Evolutionary conservation across 305 asterid genomes (phyloP), one percentile per base, ranked within the genome.

Genomic region (Lippia alba): DNA sequence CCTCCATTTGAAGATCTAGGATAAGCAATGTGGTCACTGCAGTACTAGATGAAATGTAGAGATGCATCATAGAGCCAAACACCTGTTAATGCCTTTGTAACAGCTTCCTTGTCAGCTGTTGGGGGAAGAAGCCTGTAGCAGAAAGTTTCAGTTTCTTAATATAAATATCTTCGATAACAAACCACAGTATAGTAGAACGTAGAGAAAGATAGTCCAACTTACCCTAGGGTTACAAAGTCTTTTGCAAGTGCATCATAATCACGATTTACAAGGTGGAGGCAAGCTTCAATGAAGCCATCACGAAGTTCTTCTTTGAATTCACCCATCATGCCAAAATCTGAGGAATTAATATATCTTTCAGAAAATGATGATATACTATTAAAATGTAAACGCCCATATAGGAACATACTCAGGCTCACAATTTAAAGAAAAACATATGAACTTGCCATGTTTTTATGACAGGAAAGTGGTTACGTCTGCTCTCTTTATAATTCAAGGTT

Each of bases 311-410:
- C 85, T 63, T 82, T 86, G 82, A 94, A 94, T 78, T 91, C 99
- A 73, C 99, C 99, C 96, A 91, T 90, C 99, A 94, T 94, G 71
- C 99, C 99, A 39, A 94, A 94, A 76, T 94, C 99, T 94, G 87
- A 69, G 74, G 73, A 60, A 66, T 33, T 45, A 78, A 61, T 12
- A 66, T 50, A 34, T 49, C 56, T 68, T 72, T 74, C 67, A 64
- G 77, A 70, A 80, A 62, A 10, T 19, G 60, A 71, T 57, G 46
- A 68, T 64, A 66, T 44, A 34, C 56, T 33, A 24, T 11, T 41
- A 44, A 72, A 32, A 74, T 12, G 34, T 17, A 66, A 67, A 55
- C 56, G 70, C 71, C 54, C 20, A 19, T 15, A 39, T 14, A 48
- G 48, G 24, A 36, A 64, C 30, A 50, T 19, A 55, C 18, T 40